These are phyloP conservation scores for Aschersonia sp. DNA, from an alignment of 2,329 filamentous ascomycete species.

Conservation along the genomic window DNA sequence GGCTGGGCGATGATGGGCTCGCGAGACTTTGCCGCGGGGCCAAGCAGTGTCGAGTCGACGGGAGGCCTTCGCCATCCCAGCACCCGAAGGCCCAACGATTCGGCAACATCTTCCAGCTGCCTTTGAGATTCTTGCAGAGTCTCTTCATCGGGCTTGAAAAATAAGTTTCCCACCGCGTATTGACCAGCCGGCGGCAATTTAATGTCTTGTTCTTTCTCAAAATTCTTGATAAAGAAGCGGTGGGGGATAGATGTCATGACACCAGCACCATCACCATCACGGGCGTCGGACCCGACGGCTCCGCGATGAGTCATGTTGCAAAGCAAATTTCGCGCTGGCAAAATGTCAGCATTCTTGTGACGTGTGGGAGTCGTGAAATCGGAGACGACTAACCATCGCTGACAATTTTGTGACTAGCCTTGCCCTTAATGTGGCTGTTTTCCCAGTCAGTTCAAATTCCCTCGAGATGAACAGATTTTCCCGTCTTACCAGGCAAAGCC, in stretches of 20 bases:
- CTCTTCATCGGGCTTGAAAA: constrained; percentile 94
- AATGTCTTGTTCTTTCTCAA: constrained; percentile 78
- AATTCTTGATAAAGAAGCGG: constrained; percentile 98
- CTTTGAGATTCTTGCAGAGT: constrained; percentile 79
- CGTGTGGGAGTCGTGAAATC: neutral
- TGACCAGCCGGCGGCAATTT: constrained; percentile 78
- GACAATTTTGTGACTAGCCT: constrained; percentile 93
- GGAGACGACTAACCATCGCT: constrained; percentile 65
- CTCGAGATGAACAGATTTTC: neutral
- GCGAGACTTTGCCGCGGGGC: constrained; percentile 80
- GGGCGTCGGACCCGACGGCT: constrained; percentile 92
- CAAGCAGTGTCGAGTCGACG: constrained; percentile 81
- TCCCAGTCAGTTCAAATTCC: neutral
- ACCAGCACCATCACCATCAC: constrained; percentile 95
- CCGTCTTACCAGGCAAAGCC: constrained; percentile 81
- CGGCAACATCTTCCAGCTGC: constrained; percentile 88
- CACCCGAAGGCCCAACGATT: constrained; percentile 73
- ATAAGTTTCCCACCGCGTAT: constrained; percentile 94
- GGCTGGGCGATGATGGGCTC: constrained; percentile 94
- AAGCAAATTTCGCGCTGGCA: constrained; percentile 48
- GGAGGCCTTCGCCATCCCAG: constrained; percentile 95
- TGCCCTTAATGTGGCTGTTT: constrained; percentile 89
- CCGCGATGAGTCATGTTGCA: constrained; percentile 99
- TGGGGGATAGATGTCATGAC: constrained; percentile 99
- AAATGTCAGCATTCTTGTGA: constrained; percentile 1